Percentiles rank a stretch among this genome's conserved stretches.
These are phyloP conservation scores for Fusarium secorum DNA, from an alignment of 2,329 filamentous ascomycete species.

Conservation along the genomic window DNA sequence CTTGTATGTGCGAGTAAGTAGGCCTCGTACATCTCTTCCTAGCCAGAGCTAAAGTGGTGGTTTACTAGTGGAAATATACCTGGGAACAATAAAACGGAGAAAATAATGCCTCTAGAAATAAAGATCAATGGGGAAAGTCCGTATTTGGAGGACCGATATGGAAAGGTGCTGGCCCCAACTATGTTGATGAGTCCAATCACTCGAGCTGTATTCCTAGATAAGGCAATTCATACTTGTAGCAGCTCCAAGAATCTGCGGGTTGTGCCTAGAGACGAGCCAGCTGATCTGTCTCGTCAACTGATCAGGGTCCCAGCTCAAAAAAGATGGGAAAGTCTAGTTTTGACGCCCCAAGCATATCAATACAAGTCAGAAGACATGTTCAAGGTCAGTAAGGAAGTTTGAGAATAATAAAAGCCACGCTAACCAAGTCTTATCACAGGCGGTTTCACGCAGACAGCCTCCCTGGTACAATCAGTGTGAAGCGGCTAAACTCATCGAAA, in stretches of 20 bases:
- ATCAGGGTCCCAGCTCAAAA: not conserved
- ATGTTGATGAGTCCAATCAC: not conserved
- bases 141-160: not conserved
- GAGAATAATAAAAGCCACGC: too few species aligned
- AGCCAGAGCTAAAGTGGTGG: not conserved
- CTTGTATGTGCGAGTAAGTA: too few species aligned
- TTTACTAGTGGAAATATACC: not conserved
- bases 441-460: not conserved
- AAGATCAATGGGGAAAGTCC: not conserved
- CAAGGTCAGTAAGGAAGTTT: not conserved
- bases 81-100: not conserved
- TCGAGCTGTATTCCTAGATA: not conserved
- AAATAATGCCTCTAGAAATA: not conserved
- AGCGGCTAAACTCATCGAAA: not conserved
- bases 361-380: constrained; percentile 12
- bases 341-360: not conserved
- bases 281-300: not conserved
- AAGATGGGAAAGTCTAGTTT: not conserved
- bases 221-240: not conserved
- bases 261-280: not conserved
- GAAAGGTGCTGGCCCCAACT: not conserved
- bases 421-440: not conserved
- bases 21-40: not conserved
- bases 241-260: not conserved
- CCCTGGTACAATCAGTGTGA: constrained; percentile 2